phyloP scores from a whole-genome alignment of 164 flowering plant genomes.

The Vitis rupestris region DNA sequence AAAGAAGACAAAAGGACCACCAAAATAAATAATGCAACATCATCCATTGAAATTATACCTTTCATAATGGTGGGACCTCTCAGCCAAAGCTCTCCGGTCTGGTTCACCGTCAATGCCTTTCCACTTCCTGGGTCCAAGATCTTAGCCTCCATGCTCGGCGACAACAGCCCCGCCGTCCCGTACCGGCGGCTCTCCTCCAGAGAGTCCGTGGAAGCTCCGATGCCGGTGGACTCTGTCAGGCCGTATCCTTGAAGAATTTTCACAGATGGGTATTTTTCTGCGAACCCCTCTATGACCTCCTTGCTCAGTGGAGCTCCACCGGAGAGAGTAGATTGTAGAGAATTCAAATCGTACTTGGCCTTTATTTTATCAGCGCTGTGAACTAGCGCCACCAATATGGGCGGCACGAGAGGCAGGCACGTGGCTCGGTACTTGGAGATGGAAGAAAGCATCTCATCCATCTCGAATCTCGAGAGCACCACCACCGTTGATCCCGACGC shows the following conservation, averaged over 20 bases:
- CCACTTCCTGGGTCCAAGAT: conserved; percentile 79
- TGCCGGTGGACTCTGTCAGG: conserved; percentile 84
- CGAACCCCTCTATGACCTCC: conserved; percentile 80
- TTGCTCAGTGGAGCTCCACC: conserved; percentile 92
- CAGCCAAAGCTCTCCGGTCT: conserved; percentile 93
- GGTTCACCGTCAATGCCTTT: conserved; percentile 44
- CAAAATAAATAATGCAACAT: too few species aligned
- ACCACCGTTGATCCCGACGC: conserved; percentile 60
- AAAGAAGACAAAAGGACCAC: neutral
- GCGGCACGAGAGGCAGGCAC: conserved; percentile 64
- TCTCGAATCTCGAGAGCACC: conserved; percentile 56
- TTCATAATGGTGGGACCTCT: conserved; percentile 79
- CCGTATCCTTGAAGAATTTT: conserved; percentile 81
- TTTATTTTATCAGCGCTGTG: conserved; percentile 41
- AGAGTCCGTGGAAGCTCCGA: conserved; percentile 80
- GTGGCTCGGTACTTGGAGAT: conserved; percentile 44
- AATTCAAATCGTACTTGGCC: conserved; percentile 49
- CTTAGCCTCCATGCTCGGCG: conserved; percentile 72
- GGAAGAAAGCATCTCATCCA: conserved; percentile 52
- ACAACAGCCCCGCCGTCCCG: conserved; percentile 80
- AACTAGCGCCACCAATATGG: conserved; percentile 54
- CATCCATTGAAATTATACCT: conserved; percentile 38
- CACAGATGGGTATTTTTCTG: conserved; percentile 61
- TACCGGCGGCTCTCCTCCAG: conserved; percentile 82
- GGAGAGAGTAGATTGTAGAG: conserved; percentile 44